Evolutionary conservation across 805 yeast species (phyloP).

Genomic region (Candida mattraensis): DNA sequence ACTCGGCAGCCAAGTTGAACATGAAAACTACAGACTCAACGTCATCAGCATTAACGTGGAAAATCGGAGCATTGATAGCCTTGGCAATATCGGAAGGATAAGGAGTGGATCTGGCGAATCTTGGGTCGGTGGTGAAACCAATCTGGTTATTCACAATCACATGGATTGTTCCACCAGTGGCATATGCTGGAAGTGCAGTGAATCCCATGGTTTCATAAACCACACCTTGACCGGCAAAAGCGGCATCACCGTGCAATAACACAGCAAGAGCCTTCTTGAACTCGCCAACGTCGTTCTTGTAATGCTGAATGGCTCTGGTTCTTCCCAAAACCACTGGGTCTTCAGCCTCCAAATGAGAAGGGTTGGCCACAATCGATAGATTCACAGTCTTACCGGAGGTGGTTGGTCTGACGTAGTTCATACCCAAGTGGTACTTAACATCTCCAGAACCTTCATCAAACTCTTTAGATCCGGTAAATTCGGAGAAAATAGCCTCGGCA

Average conservation of each 20-base stretch:
- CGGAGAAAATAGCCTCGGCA: slow-evolving; percentile 95
- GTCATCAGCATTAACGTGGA: slow-evolving; percentile 99
- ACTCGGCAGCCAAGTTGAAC: slow-evolving; percentile 96
- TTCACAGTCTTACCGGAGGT: slow-evolving; percentile 96
- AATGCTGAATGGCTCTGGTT: slow-evolving; percentile 93
- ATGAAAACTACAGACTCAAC: slow-evolving; percentile 90
- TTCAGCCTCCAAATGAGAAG: slow-evolving; percentile 98
- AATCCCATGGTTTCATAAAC: slow-evolving; percentile 98
- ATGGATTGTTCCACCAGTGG: slow-evolving; percentile 98
- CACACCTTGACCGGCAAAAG: slow-evolving; percentile 98
- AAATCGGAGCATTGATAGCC: slow-evolving; percentile 94
- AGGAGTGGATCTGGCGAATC: slow-evolving; percentile 95
- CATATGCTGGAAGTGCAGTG: slow-evolving; percentile 86
- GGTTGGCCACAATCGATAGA: slow-evolving; percentile 95
- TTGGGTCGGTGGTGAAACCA: slow-evolving; percentile 99
- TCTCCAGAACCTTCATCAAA: slow-evolving; percentile 98
- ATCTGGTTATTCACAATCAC: slow-evolving; percentile 96
- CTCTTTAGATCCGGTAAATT: slow-evolving; percentile 85
- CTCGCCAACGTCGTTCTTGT: slow-evolving; percentile 80
- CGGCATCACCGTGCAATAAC: slow-evolving; percentile 98
- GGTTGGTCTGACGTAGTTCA: slow-evolving; percentile 98
- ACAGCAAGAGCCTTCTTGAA: slow-evolving; percentile 88
- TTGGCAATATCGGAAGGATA: slow-evolving; percentile 98
- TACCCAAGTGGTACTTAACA: slow-evolving; percentile 98
- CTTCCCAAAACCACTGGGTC: slow-evolving; percentile 98